Base-by-base conservation (phyloP, 176 grass and related monocot species). In the Bonia amplexicaulis region DNA sequence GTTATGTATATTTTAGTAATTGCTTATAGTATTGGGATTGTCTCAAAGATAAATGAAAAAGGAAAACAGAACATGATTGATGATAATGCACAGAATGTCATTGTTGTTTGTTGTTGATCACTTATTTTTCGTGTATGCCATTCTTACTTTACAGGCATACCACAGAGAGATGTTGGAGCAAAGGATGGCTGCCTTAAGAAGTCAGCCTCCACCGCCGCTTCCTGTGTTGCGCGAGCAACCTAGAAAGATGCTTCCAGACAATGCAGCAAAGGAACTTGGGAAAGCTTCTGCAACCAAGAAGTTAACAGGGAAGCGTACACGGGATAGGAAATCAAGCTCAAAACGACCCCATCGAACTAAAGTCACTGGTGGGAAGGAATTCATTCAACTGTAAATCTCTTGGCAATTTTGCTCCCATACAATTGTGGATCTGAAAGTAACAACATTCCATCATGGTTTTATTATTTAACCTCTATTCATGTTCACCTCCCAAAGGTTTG, bases 121-220 rank as follows among this genome's bases (percentile, higher is more conserved):
- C 63, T 79, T 66, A 17, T 19, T 48, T 67, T 13, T 67, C 2
- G 6, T 15, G 39, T 48, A 2, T 35, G 11, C 12, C 65, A 14
- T 73, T 85, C 23, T 86, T 79, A n/a, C 48, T 79, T 79, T 77
- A 54, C 89, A 98, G 95, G 77, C 91, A 22, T 98, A 98, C 69
- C 95, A 98, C 79, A 93, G 93, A 85, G 93, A 95, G 11, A 83
- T 98, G 73, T 84, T 90, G 81, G 89, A 93, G 76, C 90, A 95
- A 87, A 86, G 87, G 79, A 73, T 83, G 60, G 84, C 83, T 31
- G 63, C 81, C 37, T 78, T 91, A 29, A 85, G 74, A 69, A 88
- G 57, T 52, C 91, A 61, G 42, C 85, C 78, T 27, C 79, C 92
- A 7, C 90, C 69, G 4, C 82, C 53, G 6, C 85, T 87, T 68